A percentile compares a stretch with the other conserved stretches of the same genome.
Evolutionary conservation across 495 filamentous ascomycete species (phyloP).

Genomic region (Jackrogersella minutella): DNA sequence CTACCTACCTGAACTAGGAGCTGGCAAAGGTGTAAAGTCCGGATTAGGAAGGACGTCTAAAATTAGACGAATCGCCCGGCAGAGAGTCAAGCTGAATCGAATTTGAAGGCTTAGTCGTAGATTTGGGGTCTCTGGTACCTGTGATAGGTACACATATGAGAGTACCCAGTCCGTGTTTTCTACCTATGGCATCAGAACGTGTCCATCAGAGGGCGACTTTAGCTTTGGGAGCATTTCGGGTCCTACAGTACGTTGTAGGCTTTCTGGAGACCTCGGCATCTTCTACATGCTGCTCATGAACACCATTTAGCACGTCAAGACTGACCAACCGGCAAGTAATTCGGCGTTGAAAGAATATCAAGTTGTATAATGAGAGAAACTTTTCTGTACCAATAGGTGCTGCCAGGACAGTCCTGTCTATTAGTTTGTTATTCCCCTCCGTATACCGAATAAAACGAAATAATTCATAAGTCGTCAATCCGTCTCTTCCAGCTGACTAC

Average conservation of each 20-base stretch:
- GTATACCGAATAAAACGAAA: conserved; percentile 22
- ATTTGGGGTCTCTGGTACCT: background rate
- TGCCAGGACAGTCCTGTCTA: conserved; percentile 14
- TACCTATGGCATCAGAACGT: too few species aligned
- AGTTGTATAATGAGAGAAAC: background rate
- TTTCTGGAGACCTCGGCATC: too few species aligned
- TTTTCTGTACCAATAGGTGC: conserved; percentile 5
- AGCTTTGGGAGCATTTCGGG: too few species aligned
- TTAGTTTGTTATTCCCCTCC: conserved; percentile 16
- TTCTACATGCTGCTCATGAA: too few species aligned
- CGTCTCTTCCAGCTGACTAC: background rate
- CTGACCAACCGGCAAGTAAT: background rate
- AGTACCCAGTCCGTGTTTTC: too few species aligned
- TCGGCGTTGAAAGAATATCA: background rate
- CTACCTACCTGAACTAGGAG: background rate
- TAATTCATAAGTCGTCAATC: conserved; percentile 26
- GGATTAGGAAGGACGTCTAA: conserved; percentile 17
- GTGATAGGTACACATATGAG: background rate
- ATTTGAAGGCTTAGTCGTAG: background rate
- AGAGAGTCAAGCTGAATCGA: background rate
- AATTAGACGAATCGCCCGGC: conserved; percentile 2
- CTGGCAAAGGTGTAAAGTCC: background rate
- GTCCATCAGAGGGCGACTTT: too few species aligned
- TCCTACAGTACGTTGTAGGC: too few species aligned
- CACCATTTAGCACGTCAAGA: too few species aligned